Evolutionary conservation across 2,329 filamentous ascomycete species (phyloP).

Genomic region (Davidsoniella virescens): DNA sequence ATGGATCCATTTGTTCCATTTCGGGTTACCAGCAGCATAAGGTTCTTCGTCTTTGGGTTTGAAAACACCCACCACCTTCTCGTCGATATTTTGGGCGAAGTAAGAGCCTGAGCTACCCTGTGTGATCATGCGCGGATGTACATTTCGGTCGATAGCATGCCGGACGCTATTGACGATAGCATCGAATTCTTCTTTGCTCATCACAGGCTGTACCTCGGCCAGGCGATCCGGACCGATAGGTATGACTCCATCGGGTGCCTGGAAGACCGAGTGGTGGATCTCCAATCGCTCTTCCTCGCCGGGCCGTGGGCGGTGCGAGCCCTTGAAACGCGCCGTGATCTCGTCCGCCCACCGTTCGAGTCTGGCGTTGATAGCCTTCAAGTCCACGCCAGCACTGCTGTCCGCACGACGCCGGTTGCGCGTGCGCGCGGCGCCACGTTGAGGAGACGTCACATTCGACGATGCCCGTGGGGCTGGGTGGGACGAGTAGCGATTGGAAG

Average conservation of each 20-base stretch:
- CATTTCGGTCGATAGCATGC: slow-evolving; percentile 71
- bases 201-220: slow-evolving; percentile 44
- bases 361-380: slow-evolving; percentile 94
- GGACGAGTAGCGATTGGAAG: slow-evolving; percentile 36
- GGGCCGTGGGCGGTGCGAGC: slow-evolving; percentile 31
- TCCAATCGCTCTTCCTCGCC: slow-evolving; percentile 71
- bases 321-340: slow-evolving; percentile 93
- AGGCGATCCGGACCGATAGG: slow-evolving; percentile 64
- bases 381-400: slow-evolving; percentile 81
- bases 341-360: slow-evolving; percentile 95
- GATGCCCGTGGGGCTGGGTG: slow-evolving; percentile 38
- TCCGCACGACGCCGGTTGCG: slow-evolving; percentile 22
- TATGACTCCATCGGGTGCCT: slow-evolving; percentile 72
- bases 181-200: slow-evolving; percentile 72
- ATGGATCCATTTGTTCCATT: slow-evolving; percentile 99
- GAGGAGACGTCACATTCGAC: slow-evolving; percentile 41
- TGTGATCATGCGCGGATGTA: slow-evolving; percentile 89
- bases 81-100: slow-evolving; percentile 80
- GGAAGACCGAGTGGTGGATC: slow-evolving; percentile 95
- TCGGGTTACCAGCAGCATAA: slow-evolving; percentile 90
- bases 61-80: slow-evolving; percentile 93
- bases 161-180: slow-evolving; percentile 80
- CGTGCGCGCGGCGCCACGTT: background rate
- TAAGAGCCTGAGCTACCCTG: slow-evolving; percentile 97
- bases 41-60: slow-evolving; percentile 99